Conservation (phyloP, 1,284 basidiomycete genomes). For the Erythrobasidium hasegawianum region DNA sequence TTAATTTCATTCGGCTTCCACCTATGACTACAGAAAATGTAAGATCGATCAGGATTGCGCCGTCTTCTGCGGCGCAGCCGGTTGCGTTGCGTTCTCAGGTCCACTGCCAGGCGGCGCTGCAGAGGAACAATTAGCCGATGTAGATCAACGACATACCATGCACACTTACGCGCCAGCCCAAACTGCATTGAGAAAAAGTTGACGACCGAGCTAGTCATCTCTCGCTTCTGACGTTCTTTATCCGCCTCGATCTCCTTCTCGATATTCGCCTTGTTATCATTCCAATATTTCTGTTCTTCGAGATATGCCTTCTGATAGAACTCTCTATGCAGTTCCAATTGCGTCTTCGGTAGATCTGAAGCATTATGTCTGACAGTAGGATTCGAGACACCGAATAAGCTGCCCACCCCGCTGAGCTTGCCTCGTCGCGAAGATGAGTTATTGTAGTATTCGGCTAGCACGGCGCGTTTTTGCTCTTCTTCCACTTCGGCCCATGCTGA, state of each 20-base stretch:
- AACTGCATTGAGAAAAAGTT: slow-evolving; percentile 9
- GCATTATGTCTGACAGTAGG: not conserved
- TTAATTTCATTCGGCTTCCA: too few relatives aligned
- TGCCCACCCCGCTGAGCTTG: slow-evolving; percentile 35
- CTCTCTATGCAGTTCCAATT: slow-evolving; percentile 82
- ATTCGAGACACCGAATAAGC: slow-evolving; percentile 16
- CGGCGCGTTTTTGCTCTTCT: slow-evolving; percentile 68
- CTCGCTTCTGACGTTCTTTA: slow-evolving; percentile 66
- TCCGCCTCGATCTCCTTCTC: slow-evolving; percentile 76
- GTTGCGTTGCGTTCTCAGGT: slow-evolving; percentile 13
- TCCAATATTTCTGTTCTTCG: slow-evolving; percentile 84
- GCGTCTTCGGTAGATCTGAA: slow-evolving; percentile 55
- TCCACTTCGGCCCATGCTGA: slow-evolving; percentile 84
- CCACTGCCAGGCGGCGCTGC: slow-evolving; percentile 9
- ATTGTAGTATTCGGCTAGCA: slow-evolving; percentile 77
- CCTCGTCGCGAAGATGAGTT: slow-evolving; percentile 51
- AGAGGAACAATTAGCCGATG: not conserved
- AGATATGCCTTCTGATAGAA: slow-evolving; percentile 79
- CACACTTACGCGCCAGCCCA: slow-evolving; percentile 29
- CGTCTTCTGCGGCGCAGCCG: not conserved
- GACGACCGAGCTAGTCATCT: slow-evolving; percentile 39
- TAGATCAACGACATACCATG: not conserved
- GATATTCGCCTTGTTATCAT: slow-evolving; percentile 73
- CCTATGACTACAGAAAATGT: too few relatives aligned
- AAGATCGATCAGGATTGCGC: not conserved